Base-by-base conservation (phyloP, 257 asterid genomes). In the Cordia subcordata region DNA sequence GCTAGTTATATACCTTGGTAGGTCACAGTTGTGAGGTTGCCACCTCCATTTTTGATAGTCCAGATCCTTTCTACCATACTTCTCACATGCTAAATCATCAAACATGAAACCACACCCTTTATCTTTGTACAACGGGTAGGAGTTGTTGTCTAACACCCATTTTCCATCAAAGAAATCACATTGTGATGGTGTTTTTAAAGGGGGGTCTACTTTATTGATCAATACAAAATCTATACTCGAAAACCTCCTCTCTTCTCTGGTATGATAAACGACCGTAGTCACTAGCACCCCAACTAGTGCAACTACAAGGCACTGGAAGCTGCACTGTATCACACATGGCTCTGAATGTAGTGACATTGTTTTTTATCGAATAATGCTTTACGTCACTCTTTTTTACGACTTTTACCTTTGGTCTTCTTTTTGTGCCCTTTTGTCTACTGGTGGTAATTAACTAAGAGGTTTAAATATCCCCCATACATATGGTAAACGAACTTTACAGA, bases 11-110 rank as follows among this genome's bases (percentile, higher is more conserved):
- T 49, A 79, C 85, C 70, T 76, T 51, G 82, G 82, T 57, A 79
- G 66, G 49, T 76, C 66, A 55, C 82, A 79, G 0, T 73, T 11
- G 57, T 68, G 53, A 52, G 85, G 85, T 51, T 79, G 82, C 85
- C 85, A 76, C 15, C 76, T 78, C 85, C 85, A 79, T 1, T 61
- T 19, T 33, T 73, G 80, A 66, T 57, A 76, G 16, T 71, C 57
- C 60, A 68, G 55, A 38, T 80, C 81, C 27, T 57, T 57, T 53
- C 81, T 57, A 9, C 80, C 79, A 13, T 18, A 61, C 67, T 63
- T 71, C 23, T 77, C 57, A 61, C 86, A 80, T 17, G 79, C 80
- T 57, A 74, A 74, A 20, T 68, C 82, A 19, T 65, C 76, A 10
- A 52, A 35, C 80, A 78, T 68, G 64, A 73, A 73, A 5, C 74